These are phyloP conservation scores for Mycena metata DNA, from an alignment of 768 basidiomycete species.

Conservation along the genomic window DNA sequence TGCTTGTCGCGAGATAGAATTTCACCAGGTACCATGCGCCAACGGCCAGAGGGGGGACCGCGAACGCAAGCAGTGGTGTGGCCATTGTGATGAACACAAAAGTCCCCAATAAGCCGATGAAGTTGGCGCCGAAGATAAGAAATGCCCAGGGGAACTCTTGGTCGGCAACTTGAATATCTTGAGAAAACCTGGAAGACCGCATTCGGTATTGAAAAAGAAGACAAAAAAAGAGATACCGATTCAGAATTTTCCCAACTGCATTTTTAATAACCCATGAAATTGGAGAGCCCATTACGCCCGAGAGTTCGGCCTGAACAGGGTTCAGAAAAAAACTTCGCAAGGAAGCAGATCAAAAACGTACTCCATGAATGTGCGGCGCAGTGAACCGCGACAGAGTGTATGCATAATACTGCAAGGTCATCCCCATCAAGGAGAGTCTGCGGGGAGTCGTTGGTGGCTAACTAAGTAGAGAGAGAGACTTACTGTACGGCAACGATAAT, in stretches of 20 bases:
- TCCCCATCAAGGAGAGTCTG: conserved; percentile 17
- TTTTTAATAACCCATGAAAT: conserved; percentile 33
- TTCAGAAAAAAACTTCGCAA: background rate
- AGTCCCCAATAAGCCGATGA: conserved; percentile 16
- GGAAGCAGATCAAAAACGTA: background rate
- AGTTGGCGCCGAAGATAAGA: background rate
- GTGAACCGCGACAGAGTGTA: conserved; percentile 16
- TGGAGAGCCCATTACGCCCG: conserved; percentile 25
- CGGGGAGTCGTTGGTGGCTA: background rate
- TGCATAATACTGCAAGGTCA: conserved; percentile 4
- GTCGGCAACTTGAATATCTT: conserved; percentile 26
- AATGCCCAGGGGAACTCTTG: conserved; percentile 19
- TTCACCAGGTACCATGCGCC: conserved; percentile 10
- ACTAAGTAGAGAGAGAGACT: background rate
- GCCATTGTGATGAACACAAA: conserved; percentile 30
- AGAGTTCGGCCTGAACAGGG: conserved; percentile 11
- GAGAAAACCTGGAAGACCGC: conserved; percentile 22
- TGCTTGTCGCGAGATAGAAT: conserved; percentile 28
- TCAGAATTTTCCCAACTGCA: conserved; percentile 28
- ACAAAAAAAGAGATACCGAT: conserved; percentile 8
- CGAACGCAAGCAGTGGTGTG: conserved; percentile 19
- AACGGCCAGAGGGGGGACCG: conserved; percentile 15
- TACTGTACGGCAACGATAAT: conserved; percentile 20
- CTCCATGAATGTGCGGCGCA: conserved; percentile 24
- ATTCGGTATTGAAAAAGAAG: too few relatives aligned